Base-by-base conservation (phyloP, 1,284 basidiomycete species). In the Amylostereum areolatum region DNA sequence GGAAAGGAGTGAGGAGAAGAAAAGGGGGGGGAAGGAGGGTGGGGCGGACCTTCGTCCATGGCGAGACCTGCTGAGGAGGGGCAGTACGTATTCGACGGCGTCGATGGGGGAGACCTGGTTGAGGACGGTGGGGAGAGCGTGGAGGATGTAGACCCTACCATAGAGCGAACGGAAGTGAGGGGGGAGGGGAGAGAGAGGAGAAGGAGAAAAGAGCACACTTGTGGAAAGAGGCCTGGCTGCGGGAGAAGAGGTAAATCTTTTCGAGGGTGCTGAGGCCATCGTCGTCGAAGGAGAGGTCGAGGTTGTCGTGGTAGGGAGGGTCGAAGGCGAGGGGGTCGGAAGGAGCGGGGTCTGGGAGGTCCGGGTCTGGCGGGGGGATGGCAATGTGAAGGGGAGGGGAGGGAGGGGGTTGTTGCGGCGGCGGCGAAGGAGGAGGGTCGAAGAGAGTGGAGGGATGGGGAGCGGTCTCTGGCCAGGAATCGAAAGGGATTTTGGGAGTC, bases 1-100 rank as follows among this genome's bases (percentile, higher is more conserved):
- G 41, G 29, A 35, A 35, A 43, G 40, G 32, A 50, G 52, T 55
- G n/a, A 59, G 48, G 45, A 39, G 46, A 25, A 45, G 48, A 45
- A 52, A 46, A 36, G 44, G 47, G 49, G 32, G 48, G 55, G 45
- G 35, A 43, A 47, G 50, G 40, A 44, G 34, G 47, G 25, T 25
- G 45, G 45, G 31, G 72, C 72, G 44, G 57, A 89, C 89, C 89
- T 65, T 90, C 83, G 62, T 98, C 95, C 65, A 89, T 84, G 2
- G 91, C 92, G 31, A 98, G 81, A 27, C n/a, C 82, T 83, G 47
- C 83, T 89, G 52, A 99, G 79, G 18, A 97, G 77, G 1, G 95
- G 95, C 10, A 97, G 73, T 45, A 99, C 91, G 64, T 97, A 99
- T 66, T 95, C 91, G 58, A 94, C 86, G 2, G 92, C 93, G 59